These are phyloP conservation scores for Rhododendron ovatum DNA, from an alignment of 148 eudicot species.

Conservation along the genomic window DNA sequence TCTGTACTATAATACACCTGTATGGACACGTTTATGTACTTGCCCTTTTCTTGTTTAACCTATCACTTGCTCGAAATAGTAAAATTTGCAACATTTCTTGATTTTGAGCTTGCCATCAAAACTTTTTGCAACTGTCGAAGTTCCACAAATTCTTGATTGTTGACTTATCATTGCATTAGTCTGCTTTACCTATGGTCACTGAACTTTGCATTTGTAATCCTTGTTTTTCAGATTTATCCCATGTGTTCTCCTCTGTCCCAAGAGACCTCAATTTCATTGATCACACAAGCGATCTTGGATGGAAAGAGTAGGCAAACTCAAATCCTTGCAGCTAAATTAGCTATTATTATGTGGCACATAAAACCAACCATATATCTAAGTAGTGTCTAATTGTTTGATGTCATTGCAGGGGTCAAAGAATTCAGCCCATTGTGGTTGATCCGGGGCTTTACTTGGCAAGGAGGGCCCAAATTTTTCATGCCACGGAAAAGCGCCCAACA, in stretches of 20 bases:
- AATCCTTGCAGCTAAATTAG: conserved; percentile 15
- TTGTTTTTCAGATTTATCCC: conserved; percentile 60
- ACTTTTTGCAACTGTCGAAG: neutral
- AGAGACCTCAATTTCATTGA: conserved; percentile 89
- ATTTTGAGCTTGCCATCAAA: neutral
- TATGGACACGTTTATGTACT: neutral
- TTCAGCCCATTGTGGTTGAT: conserved; percentile 82
- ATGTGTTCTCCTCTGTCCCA: conserved; percentile 62
- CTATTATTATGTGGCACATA: neutral
- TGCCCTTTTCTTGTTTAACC: neutral
- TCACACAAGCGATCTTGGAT: conserved; percentile 89
- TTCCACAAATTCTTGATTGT: neutral
- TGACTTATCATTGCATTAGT: neutral
- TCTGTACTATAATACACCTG: neutral
- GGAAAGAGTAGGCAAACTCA: conserved; percentile 77
- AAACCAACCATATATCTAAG: neutral
- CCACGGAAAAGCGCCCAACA: conserved; percentile 68
- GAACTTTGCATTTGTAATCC: conserved; percentile 11
- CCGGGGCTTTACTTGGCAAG: conserved; percentile 85
- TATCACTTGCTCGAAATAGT: neutral
- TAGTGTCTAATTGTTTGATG: neutral
- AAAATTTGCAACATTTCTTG: neutral
- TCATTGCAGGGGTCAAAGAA: conserved; percentile 52
- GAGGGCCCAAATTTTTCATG: conserved; percentile 75
- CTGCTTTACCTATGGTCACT: conserved; percentile 1